These are phyloP conservation scores for Lepidium aucheri DNA, from an alignment of 345 rosid genomes.

Conservation along the genomic window DNA sequence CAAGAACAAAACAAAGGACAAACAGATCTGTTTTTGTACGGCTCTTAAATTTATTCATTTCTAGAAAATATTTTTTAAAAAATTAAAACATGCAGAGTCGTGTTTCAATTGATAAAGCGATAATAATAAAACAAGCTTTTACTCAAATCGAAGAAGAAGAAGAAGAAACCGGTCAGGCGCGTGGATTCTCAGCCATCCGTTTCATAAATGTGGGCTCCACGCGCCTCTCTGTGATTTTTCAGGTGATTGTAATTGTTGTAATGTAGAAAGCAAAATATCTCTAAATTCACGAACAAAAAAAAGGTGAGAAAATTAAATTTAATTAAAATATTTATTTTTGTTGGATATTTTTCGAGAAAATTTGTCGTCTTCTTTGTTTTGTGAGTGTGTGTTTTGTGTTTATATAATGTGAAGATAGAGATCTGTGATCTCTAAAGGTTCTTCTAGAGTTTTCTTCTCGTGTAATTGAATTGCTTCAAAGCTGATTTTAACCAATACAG, in stretches of 20 bases:
- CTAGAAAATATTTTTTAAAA: background rate
- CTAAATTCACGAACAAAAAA: background rate
- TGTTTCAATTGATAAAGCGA: constrained; percentile 15
- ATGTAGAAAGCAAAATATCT: constrained; percentile 13
- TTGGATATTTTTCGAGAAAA: background rate
- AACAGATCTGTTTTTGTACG: constrained; percentile 21
- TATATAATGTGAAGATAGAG: constrained; percentile 16
- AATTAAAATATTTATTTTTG: background rate
- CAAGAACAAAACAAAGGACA: constrained; percentile 21
- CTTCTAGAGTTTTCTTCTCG: constrained; percentile 16
- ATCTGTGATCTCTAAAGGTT: constrained; percentile 2
- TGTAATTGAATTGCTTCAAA: too few relatives aligned
- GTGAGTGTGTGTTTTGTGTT: background rate
- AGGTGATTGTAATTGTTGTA: background rate
- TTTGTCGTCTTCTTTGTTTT: constrained; percentile 9
- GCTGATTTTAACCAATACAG: too few relatives aligned
- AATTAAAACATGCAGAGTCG: constrained; percentile 15
- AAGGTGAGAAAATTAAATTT: background rate
- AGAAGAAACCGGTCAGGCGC: constrained; percentile 11
- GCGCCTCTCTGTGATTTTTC: constrained; percentile 20
- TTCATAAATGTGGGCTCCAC: constrained; percentile 20
- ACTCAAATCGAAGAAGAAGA: background rate
- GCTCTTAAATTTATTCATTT: constrained; percentile 6
- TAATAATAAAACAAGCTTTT: background rate
- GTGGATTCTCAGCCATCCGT: constrained; percentile 28